Evolutionary conservation across 2,329 filamentous ascomycete genomes (phyloP).

Genomic region (Teratosphaeria gauchensis): DNA sequence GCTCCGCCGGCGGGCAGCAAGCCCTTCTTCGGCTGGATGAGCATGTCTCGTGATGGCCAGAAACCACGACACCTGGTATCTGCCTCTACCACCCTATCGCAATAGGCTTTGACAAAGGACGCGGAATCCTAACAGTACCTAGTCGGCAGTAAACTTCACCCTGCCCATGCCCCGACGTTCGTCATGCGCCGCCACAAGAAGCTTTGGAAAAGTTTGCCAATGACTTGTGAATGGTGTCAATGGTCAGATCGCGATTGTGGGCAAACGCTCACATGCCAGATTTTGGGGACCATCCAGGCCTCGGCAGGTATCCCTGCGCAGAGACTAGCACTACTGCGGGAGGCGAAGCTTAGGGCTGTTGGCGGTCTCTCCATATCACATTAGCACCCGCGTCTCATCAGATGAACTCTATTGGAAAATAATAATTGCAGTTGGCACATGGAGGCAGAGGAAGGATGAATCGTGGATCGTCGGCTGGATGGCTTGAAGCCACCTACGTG

Average conservation of each 20-base stretch:
- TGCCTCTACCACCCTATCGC: neutral
- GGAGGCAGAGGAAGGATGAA: neutral
- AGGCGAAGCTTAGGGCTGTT: neutral
- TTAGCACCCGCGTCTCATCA: neutral
- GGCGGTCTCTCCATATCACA: neutral
- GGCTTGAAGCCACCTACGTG: neutral
- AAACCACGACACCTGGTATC: neutral
- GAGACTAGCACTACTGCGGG: too few relatives aligned
- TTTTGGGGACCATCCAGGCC: neutral
- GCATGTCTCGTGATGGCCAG: neutral
- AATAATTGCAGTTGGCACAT: neutral
- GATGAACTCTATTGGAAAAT: neutral
- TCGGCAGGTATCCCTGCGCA: neutral
- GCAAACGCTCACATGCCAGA: neutral
- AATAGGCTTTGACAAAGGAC: neutral
- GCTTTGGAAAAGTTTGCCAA: neutral
- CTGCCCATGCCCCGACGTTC: neutral
- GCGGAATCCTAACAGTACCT: neutral
- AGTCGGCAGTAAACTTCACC: neutral
- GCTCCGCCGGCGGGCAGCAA: neutral
- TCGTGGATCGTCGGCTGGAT: neutral
- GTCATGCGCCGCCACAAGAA: neutral
- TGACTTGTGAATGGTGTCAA: neutral
- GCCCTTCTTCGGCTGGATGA: slow-evolving; percentile 3
- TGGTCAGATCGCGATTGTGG: neutral